Conservation (phyloP, 202 grass and related monocot species). For the Hordeum pubiflorum region DNA sequence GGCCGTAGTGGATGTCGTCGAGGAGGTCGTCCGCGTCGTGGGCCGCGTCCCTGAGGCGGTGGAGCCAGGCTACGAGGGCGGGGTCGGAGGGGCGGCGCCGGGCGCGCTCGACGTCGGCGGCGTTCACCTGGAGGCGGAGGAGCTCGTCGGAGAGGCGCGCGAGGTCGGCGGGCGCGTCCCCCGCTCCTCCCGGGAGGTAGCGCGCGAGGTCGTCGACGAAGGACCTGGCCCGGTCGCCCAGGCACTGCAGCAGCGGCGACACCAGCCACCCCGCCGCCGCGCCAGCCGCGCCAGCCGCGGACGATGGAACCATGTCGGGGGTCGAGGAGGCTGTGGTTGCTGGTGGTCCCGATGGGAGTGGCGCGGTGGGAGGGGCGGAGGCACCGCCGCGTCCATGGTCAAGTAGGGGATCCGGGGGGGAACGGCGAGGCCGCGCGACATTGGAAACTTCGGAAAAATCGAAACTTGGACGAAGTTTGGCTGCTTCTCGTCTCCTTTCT, state of each 20-base stretch:
- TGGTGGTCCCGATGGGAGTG: neutral
- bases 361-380: neutral
- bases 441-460: slow-evolving; percentile 1
- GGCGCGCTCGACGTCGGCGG: slow-evolving; percentile 17
- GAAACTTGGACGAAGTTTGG: neutral
- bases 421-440: neutral
- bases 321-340: neutral
- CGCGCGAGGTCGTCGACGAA: neutral
- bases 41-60: slow-evolving; percentile 15
- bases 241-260: slow-evolving; percentile 14
- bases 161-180: neutral
- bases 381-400: neutral
- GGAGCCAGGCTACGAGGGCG: neutral
- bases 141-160: slow-evolving; percentile 7
- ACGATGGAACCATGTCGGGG: neutral
- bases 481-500: neutral
- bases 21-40: slow-evolving; percentile 24
- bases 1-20: slow-evolving; percentile 8
- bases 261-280: slow-evolving; percentile 17
- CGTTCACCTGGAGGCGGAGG: neutral
- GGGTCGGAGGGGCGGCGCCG: neutral
- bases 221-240: slow-evolving; percentile 8
- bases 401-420: neutral
- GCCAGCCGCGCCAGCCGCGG: neutral
- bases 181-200: neutral